Evolutionary conservation across 176 grass and related monocot genomes (phyloP), one percentile per base, ranked within the genome.

Genomic region (Hordeum marinum): DNA sequence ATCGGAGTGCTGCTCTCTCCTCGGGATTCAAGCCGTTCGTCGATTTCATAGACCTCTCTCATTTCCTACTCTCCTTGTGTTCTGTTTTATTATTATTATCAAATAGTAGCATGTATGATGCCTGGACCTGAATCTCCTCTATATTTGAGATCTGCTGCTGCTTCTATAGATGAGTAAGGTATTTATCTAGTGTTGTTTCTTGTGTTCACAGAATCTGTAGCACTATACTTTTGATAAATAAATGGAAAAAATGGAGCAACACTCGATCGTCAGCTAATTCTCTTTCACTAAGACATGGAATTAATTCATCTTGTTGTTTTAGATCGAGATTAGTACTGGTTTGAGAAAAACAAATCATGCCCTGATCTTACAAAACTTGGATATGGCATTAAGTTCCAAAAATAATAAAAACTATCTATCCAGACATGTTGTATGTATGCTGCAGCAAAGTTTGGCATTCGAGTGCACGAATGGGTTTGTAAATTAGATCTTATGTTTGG

Each of bases 21-120:
- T 57, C 35, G 11, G 60, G 26, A 12, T 84, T 55, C 68, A 91
- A 84, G 11, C 10, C 91, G 35, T 94, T 94, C 27, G 64, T 94
- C 4, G 6, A 18, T 36, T 72, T 25, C 5, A 4, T 72, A 6
- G 21, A 43, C 25, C 41, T 11, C 9, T 4, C 39, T 41, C 39
- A 8, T 41, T 41, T 41, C 39, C 39, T 10, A 45, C 11, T 45
- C 42, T 32, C 63, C 3, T 7, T 20, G 26, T 21, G 35, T 15
- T 46, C 24, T 5, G 54, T 60, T 77, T 39, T 8, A n/a, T n/a
- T n/a, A n/a, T n/a, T n/a, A n/a, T 41, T 41, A 8, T 41, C 39
- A 41, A 37, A n/a, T 15, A 29, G 29, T 15, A 29, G 29, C 29
- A 34, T 10, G 43, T 57, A 21, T 35, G 9, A 23, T 58, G 12